phyloP scores from a whole-genome alignment of 768 basidiomycete species.

The Mycena indigotica region DNA sequence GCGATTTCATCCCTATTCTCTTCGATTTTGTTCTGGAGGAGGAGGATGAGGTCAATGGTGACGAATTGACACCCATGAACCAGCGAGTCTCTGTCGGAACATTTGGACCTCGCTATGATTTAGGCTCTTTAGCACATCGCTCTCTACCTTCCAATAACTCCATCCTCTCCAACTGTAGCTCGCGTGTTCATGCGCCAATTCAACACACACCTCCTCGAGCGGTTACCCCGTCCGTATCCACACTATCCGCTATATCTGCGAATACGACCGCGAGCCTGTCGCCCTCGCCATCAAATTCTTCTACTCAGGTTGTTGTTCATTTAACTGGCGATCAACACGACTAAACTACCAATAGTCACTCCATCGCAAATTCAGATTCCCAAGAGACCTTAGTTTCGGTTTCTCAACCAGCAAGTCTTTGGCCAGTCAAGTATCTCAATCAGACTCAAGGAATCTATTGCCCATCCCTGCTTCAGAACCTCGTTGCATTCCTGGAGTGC shows the following conservation, averaged over 20 bases:
- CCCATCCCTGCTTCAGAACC: constrained; percentile 9
- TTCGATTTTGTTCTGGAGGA: constrained; percentile 32
- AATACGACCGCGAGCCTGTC: background rate
- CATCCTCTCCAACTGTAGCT: background rate
- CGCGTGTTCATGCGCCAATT: background rate
- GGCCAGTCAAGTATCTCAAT: background rate
- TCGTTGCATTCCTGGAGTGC: constrained; percentile 8
- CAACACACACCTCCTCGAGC: background rate
- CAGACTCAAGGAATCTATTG: background rate
- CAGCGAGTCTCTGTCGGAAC: constrained; percentile 6
- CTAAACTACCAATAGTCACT: too few relatives aligned
- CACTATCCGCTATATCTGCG: background rate
- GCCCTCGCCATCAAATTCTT: background rate
- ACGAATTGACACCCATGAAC: constrained; percentile 4
- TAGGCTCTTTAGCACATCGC: background rate
- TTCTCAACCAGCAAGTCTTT: constrained; percentile 15
- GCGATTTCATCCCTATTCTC: constrained; percentile 52
- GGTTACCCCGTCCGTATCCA: background rate
- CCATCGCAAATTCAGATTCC: constrained; percentile 17
- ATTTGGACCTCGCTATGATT: constrained; percentile 4
- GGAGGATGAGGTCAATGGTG: constrained; percentile 2
- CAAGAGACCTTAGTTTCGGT: constrained; percentile 11
- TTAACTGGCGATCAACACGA: too few relatives aligned
- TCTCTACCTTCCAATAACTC: background rate
- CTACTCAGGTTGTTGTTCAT: background rate